Conservation (phyloP, 495 filamentous ascomycete genomes). For the Penicillium paradoxum region DNA sequence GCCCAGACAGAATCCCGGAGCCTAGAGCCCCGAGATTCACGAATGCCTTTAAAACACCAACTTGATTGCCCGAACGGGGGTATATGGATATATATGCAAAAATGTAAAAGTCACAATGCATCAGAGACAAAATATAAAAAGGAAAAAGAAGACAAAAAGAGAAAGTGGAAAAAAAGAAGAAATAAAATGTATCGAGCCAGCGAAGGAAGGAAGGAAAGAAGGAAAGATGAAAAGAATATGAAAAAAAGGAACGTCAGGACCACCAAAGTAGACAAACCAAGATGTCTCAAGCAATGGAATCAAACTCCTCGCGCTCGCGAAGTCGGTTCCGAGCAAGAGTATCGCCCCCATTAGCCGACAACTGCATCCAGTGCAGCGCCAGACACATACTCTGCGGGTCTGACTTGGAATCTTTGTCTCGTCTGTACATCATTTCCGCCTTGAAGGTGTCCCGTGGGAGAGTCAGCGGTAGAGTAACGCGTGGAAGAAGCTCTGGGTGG, state of each 20-base stretch:
- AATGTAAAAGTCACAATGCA: constrained; percentile 14
- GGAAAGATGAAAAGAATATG: constrained; percentile 5
- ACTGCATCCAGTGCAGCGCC: constrained; percentile 97
- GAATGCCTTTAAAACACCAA: constrained; percentile 19
- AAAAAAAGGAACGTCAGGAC: neutral
- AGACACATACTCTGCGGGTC: constrained; percentile 93
- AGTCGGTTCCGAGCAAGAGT: constrained; percentile 81
- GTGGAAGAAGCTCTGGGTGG: constrained; percentile 80
- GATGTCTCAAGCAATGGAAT: constrained; percentile 42
- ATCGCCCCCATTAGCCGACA: constrained; percentile 81
- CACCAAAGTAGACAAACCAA: constrained; percentile 7
- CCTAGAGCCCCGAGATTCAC: neutral
- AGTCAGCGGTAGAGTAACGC: constrained; percentile 77
- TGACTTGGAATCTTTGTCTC: constrained; percentile 49
- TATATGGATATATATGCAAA: constrained; percentile 30
- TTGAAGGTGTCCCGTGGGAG: constrained; percentile 89
- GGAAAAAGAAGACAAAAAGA: neutral
- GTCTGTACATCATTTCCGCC: constrained; percentile 70
- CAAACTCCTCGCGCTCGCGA: constrained; percentile 63
- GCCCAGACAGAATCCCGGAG: neutral
- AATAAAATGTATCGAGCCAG: constrained; percentile 11
- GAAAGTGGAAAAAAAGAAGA: constrained; percentile 2
- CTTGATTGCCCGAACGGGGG: constrained; percentile 24
- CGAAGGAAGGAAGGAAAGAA: neutral
- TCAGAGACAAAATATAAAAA: constrained; percentile 18